Conservation (phyloP, 352 stramenopile species). For the Globisporangium ultimum region DNA sequence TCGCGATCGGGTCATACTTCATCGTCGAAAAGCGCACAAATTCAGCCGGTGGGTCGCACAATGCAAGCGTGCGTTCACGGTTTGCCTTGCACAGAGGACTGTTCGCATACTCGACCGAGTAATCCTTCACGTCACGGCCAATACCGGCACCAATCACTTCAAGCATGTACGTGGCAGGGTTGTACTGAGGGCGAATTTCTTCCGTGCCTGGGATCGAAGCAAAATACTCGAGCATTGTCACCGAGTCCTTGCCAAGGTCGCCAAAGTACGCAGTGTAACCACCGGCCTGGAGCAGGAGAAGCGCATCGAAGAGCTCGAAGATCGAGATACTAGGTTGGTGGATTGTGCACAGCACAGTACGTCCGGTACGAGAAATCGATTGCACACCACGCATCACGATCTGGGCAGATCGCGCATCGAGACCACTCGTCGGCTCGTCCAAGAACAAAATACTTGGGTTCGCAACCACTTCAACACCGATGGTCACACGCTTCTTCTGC, state of each 20-base stretch:
- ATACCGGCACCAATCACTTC: conserved; percentile 67
- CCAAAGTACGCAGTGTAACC: conserved; percentile 71
- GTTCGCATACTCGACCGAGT: no score
- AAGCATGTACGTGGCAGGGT: conserved; percentile 85
- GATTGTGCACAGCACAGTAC: conserved; percentile 77
- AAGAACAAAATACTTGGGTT: no score
- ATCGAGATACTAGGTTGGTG: conserved; percentile 77
- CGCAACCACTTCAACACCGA: no score
- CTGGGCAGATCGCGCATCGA: conserved; percentile 36
- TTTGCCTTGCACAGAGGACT: no score
- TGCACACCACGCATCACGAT: conserved; percentile 87
- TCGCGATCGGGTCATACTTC: no score
- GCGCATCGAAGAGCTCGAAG: conserved; percentile 90
- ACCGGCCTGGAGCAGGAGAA: conserved; percentile 70
- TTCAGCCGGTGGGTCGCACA: conserved; percentile 10
- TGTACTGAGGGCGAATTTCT: conserved; percentile 70
- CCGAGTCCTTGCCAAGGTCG: conserved; percentile 74
- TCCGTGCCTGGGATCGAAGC: conserved; percentile 65
- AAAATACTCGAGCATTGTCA: conserved; percentile 89
- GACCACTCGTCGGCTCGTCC: no score
- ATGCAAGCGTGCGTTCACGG: conserved; percentile 15
- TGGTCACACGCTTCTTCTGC: no score
- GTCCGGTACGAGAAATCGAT: conserved; percentile 83
- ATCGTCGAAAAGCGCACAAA: background rate
- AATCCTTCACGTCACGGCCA: conserved; percentile 19